Conservation (phyloP, 2,329 filamentous ascomycete species). For the Aspergillus ruber region DNA sequence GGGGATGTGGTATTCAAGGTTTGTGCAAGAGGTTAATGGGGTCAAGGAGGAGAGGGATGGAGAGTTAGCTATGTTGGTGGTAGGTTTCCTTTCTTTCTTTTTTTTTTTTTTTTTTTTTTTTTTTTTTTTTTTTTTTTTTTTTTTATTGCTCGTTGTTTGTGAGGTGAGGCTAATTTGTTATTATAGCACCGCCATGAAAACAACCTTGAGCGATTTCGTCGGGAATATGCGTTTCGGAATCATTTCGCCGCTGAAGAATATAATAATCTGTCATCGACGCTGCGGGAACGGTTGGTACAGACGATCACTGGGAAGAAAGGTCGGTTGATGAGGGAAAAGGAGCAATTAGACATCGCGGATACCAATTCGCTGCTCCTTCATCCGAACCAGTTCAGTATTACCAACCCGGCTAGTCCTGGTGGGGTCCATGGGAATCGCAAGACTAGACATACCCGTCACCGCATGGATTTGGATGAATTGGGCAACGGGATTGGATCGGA, state of each 20-base stretch:
- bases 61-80: conserved; percentile 72
- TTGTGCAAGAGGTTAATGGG: conserved; percentile 80
- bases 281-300: conserved; percentile 56
- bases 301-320: conserved; percentile 52
- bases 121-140: too few species aligned
- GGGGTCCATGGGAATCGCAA: conserved; percentile 56
- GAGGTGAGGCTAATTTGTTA: conserved; percentile 3
- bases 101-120: too few species aligned
- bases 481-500: conserved; percentile 43
- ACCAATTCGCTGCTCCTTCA: conserved; percentile 60
- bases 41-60: conserved; percentile 81
- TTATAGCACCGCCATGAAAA: conserved; percentile 54
- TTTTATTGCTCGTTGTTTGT: too few species aligned
- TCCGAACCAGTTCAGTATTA: conserved; percentile 60
- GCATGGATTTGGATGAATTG: conserved; percentile 47
- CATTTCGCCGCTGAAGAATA: conserved; percentile 59
- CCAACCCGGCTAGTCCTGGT: conserved; percentile 57
- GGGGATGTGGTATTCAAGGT: conserved; percentile 77
- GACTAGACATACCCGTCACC: conserved; percentile 56
- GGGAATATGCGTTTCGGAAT: conserved; percentile 53
- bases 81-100: too few species aligned
- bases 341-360: conserved; percentile 60
- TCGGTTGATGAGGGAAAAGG: conserved; percentile 57
- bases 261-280: conserved; percentile 50
- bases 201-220: conserved; percentile 50